phyloP scores from a whole-genome alignment of 106 monocot genomes.

The Dendrobium huoshanense region DNA sequence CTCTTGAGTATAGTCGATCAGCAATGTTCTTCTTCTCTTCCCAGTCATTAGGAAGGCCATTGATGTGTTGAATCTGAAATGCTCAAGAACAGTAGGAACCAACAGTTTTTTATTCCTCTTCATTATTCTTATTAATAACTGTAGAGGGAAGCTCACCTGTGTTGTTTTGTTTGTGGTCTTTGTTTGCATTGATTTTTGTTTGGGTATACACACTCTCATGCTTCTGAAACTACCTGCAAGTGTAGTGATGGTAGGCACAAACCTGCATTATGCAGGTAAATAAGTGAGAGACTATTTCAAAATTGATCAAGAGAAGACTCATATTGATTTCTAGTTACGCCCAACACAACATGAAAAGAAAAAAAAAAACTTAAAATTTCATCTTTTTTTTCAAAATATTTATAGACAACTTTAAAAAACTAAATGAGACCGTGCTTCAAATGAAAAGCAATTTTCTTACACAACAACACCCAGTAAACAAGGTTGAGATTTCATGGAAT shows the following conservation, averaged over 20 bases:
- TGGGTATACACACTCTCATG: slow-evolving; percentile 83
- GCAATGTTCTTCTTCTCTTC: slow-evolving; percentile 51
- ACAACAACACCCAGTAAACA: neutral
- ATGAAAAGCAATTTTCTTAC: neutral
- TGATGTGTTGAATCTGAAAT: slow-evolving; percentile 70
- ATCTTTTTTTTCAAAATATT: too few relatives aligned
- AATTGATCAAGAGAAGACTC: too few relatives aligned
- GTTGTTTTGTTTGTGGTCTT: slow-evolving; percentile 47
- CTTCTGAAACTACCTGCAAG: slow-evolving; percentile 75
- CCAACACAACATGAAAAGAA: neutral
- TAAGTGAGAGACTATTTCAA: too few relatives aligned
- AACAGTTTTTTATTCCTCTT: neutral
- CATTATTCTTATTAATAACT: neutral
- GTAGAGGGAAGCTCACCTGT: slow-evolving; percentile 33
- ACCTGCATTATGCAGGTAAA: slow-evolving; percentile 29
- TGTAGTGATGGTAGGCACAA: slow-evolving; percentile 68
- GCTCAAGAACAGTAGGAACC: neutral
- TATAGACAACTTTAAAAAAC: neutral
- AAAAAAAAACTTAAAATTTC: neutral
- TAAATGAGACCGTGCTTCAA: neutral
- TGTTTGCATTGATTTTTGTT: slow-evolving; percentile 68
- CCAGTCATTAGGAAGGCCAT: slow-evolving; percentile 68
- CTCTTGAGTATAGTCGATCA: slow-evolving; percentile 56
- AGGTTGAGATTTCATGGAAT: slow-evolving; percentile 2
- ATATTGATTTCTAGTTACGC: too few relatives aligned